Percentiles rank a stretch among this genome's conserved stretches.
Evolutionary conservation across 2,329 filamentous ascomycete species (phyloP).

Genomic region (Aspergillus hortae): DNA sequence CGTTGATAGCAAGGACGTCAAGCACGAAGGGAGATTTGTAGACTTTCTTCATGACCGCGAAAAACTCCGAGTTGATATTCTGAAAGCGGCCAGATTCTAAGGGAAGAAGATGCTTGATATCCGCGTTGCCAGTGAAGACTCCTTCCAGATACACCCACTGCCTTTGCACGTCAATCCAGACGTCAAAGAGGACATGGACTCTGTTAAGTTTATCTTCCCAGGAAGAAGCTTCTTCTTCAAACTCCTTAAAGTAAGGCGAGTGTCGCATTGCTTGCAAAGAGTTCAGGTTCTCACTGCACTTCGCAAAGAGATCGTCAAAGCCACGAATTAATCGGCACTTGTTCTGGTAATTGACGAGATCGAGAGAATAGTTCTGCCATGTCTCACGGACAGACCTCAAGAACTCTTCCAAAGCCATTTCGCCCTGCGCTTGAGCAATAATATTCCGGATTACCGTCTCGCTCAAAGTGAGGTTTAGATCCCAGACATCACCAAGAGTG

Average conservation of each 20-base stretch:
- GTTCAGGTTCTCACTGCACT: slow-evolving; percentile 97
- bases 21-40: slow-evolving; percentile 94
- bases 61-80: slow-evolving; percentile 99
- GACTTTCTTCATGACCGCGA: slow-evolving; percentile 99
- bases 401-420: slow-evolving; percentile 98
- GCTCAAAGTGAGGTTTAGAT: slow-evolving; percentile 82
- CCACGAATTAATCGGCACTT: slow-evolving; percentile 96
- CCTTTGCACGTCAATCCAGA: slow-evolving; percentile 99
- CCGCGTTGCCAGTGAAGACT: slow-evolving; percentile 96
- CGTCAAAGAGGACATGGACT: slow-evolving; percentile 95
- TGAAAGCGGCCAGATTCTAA: slow-evolving; percentile 96
- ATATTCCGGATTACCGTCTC: slow-evolving; percentile 88
- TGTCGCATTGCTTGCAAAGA: slow-evolving; percentile 98
- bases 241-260: slow-evolving; percentile 98
- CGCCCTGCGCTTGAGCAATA: slow-evolving; percentile 91
- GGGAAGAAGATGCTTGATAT: slow-evolving; percentile 96
- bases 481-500: slow-evolving; percentile 98
- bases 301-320: slow-evolving; percentile 97
- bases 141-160: slow-evolving; percentile 99
- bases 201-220: slow-evolving; percentile 99
- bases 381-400: slow-evolving; percentile 92
- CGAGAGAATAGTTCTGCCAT: slow-evolving; percentile 92
- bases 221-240: slow-evolving; percentile 90
- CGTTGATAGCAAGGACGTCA: slow-evolving; percentile 92
- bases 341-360: slow-evolving; percentile 95